These are phyloP conservation scores for Sugiyamaella chiloensis DNA, from an alignment of 805 yeast genomes.

Conservation along the genomic window DNA sequence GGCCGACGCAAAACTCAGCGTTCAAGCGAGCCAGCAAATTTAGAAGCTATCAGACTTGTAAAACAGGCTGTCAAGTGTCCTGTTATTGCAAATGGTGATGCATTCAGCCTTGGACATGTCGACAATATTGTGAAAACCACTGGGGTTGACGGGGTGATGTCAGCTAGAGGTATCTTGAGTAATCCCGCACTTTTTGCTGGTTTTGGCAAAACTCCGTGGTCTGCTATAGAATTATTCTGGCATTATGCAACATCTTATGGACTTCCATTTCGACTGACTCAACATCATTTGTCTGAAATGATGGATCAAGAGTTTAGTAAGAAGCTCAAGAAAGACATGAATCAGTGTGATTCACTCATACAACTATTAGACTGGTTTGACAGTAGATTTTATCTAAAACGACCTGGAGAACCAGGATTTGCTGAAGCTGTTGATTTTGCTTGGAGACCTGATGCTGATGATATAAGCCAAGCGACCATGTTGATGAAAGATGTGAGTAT, in stretches of 20 bases:
- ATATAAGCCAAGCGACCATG: neutral
- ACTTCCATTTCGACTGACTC: conserved; percentile 75
- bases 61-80: conserved; percentile 59
- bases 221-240: conserved; percentile 81
- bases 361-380: conserved; percentile 86
- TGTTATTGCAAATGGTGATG: conserved; percentile 98
- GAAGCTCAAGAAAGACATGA: conserved; percentile 55
- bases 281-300: conserved; percentile 90
- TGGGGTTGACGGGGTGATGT: conserved; percentile 90
- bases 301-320: conserved; percentile 53
- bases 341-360: conserved; percentile 53
- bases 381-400: conserved; percentile 55
- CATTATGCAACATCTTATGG: conserved; percentile 77
- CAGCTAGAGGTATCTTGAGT: conserved; percentile 80
- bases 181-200: conserved; percentile 91
- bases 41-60: conserved; percentile 72
- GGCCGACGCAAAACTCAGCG: conserved; percentile 86
- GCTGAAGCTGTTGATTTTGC: conserved; percentile 37
- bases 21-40: conserved; percentile 76
- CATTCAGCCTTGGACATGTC: conserved; percentile 67
- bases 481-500: too few relatives aligned
- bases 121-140: conserved; percentile 58
- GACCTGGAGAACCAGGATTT: conserved; percentile 69
- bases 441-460: conserved; percentile 11
- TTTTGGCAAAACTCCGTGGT: conserved; percentile 76